phyloP scores from a whole-genome alignment of 352 stramenopile genomes.

The Elongisporangium anandrum region DNA sequence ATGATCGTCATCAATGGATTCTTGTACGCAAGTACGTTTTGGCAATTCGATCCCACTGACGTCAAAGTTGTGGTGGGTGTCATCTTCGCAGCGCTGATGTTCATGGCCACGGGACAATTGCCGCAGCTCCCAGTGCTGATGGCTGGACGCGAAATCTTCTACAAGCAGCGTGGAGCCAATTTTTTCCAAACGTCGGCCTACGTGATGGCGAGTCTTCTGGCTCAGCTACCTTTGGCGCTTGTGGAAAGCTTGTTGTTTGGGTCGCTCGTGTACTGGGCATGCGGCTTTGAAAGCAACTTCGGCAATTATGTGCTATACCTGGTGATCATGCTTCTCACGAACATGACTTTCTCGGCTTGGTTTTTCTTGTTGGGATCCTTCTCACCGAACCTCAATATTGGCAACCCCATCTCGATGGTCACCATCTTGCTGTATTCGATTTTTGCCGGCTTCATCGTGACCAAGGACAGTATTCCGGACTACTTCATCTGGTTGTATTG shows the following conservation, averaged over 20 bases:
- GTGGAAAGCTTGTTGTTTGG: slow-evolving; percentile 75
- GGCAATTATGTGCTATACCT: slow-evolving; percentile 28
- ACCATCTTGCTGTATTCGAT: slow-evolving; percentile 42
- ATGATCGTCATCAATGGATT: slow-evolving; percentile 40
- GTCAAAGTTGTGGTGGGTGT: too few species aligned
- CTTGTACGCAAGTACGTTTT: slow-evolving; percentile 42
- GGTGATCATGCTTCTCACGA: too few species aligned
- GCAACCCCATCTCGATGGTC: too few species aligned
- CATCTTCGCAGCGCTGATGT: slow-evolving; percentile 77
- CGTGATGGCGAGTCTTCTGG: slow-evolving; percentile 43
- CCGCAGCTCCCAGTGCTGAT: slow-evolving; percentile 74
- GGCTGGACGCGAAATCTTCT: too few species aligned
- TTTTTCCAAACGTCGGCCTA: slow-evolving; percentile 82
- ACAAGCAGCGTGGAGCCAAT: slow-evolving; percentile 52
- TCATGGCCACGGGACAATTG: slow-evolving; percentile 62
- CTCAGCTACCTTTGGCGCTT: slow-evolving; percentile 31
- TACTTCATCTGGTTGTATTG: slow-evolving; percentile 66
- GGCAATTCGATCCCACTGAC: slow-evolving; percentile 31
- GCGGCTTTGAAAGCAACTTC: slow-evolving; percentile 41
- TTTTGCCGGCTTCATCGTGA: slow-evolving; percentile 50
- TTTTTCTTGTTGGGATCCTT: too few species aligned
- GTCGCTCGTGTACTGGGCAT: slow-evolving; percentile 80
- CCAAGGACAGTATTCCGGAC: slow-evolving; percentile 39
- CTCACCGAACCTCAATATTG: slow-evolving; percentile 33
- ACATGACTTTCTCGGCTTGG: too few species aligned